phyloP scores from a whole-genome alignment of 2,329 filamentous ascomycete genomes.

The Pyricularia sp. region DNA sequence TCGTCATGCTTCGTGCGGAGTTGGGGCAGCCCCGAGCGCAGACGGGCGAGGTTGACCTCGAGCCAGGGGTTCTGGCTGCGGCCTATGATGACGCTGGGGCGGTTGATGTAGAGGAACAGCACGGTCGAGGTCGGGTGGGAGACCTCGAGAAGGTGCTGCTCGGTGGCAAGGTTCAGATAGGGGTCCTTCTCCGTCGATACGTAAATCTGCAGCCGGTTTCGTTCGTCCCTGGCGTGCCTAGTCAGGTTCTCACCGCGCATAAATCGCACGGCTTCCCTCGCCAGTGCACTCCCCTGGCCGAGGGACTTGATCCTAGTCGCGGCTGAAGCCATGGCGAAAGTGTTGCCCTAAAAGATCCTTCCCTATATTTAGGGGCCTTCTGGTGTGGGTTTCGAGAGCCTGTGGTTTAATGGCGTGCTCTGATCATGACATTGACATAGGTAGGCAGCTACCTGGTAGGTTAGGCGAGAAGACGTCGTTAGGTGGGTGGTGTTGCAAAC shows the following conservation, averaged over 20 bases:
- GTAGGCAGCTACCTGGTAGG: too few relatives aligned
- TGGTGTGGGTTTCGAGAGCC: background rate
- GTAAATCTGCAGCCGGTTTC: slow-evolving; percentile 52
- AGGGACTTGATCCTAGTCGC: background rate
- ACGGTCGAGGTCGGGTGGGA: slow-evolving; percentile 60
- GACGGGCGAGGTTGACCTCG: slow-evolving; percentile 62
- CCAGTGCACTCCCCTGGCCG: background rate
- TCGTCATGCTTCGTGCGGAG: slow-evolving; percentile 5
- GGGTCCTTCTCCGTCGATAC: slow-evolving; percentile 58
- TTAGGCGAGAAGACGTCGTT: background rate
- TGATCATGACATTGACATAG: background rate
- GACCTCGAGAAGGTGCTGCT: slow-evolving; percentile 75
- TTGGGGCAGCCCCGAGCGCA: slow-evolving; percentile 22
- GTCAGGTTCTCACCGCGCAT: background rate
- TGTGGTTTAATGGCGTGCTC: background rate
- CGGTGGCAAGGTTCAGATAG: slow-evolving; percentile 83
- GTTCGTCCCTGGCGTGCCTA: slow-evolving; percentile 15
- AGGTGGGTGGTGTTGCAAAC: background rate
- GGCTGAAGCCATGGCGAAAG: background rate
- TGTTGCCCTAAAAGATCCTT: background rate
- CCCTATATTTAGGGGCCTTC: too few relatives aligned
- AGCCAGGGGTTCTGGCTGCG: slow-evolving; percentile 97
- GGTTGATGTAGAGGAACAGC: slow-evolving; percentile 79
- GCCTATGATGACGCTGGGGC: slow-evolving; percentile 78
- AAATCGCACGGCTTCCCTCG: background rate